Percentiles rank a stretch among this genome's conserved stretches.
Conservation (phyloP, 768 basidiomycete genomes). For the Lentinula aciculospora region DNA sequence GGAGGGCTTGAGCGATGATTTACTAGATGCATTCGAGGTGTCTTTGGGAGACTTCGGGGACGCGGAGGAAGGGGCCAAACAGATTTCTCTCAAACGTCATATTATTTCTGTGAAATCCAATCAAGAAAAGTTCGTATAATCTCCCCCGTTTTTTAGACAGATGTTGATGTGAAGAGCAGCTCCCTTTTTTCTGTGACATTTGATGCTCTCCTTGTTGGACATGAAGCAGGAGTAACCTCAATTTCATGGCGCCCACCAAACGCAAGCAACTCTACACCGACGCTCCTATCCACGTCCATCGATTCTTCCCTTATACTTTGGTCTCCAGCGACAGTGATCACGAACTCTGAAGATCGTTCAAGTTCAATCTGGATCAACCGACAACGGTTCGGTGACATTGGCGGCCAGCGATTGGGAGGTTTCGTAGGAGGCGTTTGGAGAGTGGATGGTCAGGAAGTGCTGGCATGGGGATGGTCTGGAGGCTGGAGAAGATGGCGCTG, state of each 20-base stretch:
- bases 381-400: conserved; percentile 91
- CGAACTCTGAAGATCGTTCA: conserved; percentile 25
- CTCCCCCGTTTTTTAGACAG: neutral
- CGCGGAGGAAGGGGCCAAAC: conserved; percentile 72
- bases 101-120: conserved; percentile 58
- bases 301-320: conserved; percentile 96
- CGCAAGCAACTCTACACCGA: conserved; percentile 25
- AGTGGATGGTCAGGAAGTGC: conserved; percentile 48
- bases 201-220: conserved; percentile 93
- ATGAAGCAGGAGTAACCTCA: conserved; percentile 89
- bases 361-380: conserved; percentile 85
- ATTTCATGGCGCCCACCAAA: conserved; percentile 69
- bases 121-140: conserved; percentile 28
- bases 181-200: conserved; percentile 72
- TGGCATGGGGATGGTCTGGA: conserved; percentile 94
- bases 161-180: conserved; percentile 24
- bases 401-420: conserved; percentile 85
- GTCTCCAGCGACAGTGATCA: conserved; percentile 62
- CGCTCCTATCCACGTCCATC: conserved; percentile 86
- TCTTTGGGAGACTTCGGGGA: conserved; percentile 69
- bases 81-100: conserved; percentile 87
- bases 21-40: conserved; percentile 85
- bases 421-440: conserved; percentile 92
- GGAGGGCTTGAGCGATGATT: conserved; percentile 53
- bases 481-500: conserved; percentile 87